phyloP scores from a whole-genome alignment of 352 stramenopile genomes.

The Pelagophyceae sp. region DNA sequence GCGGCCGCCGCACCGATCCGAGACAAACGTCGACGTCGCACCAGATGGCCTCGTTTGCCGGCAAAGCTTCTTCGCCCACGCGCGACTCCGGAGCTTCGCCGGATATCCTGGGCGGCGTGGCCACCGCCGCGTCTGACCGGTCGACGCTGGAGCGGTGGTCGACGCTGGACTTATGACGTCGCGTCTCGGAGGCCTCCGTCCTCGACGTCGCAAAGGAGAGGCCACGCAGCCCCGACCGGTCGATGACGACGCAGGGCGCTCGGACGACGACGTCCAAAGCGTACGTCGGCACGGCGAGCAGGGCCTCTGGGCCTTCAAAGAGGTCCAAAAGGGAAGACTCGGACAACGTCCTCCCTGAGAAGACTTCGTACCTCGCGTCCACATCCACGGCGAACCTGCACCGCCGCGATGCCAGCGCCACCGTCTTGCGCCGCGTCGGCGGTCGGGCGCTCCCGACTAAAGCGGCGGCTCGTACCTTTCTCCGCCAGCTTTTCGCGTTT shows the following conservation, averaged over 20 bases:
- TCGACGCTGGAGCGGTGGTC: no score
- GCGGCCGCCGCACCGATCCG: no score
- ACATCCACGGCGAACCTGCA: background rate
- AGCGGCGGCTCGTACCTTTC: background rate
- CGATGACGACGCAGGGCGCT: constrained; percentile 9
- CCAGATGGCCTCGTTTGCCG: no score
- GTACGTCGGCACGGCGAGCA: background rate
- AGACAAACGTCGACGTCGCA: no score
- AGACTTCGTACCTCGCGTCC: background rate
- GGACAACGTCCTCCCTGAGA: background rate
- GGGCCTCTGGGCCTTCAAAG: no score
- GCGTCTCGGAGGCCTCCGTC: background rate
- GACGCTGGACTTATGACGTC: background rate
- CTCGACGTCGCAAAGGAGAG: background rate
- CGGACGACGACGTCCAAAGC: background rate
- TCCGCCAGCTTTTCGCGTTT: background rate
- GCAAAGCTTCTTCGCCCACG: no score
- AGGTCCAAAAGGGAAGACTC: no score
- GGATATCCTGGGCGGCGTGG: no score
- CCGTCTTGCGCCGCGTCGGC: background rate
- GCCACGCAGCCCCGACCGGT: constrained; percentile 5
- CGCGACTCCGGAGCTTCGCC: no score
- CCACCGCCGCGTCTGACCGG: no score
- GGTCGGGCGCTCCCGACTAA: background rate
- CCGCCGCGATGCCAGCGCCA: background rate